Evolutionary conservation across 768 basidiomycete genomes (phyloP).

Genomic region (Flagelloscypha sp.): DNA sequence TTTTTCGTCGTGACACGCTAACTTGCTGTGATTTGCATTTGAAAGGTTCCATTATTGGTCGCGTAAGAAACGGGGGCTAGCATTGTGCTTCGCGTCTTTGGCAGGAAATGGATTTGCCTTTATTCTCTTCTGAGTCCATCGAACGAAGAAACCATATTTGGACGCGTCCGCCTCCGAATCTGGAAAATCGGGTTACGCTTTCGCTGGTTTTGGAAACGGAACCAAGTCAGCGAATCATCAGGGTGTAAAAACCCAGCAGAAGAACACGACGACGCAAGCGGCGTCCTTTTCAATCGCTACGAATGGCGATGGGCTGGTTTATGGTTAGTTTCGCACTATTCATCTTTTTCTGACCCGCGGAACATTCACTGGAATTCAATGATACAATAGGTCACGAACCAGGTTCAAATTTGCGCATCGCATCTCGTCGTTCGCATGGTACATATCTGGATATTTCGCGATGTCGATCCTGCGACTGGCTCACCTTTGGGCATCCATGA

Average conservation of each 20-base stretch:
- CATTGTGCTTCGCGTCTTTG: constrained; percentile 24
- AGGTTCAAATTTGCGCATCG: constrained; percentile 51
- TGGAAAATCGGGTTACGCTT: constrained; percentile 13
- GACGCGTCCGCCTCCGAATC: constrained; percentile 25
- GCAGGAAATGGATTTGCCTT: constrained; percentile 20
- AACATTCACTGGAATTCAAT: neutral
- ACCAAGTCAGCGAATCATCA: constrained; percentile 17
- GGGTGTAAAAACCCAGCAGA: constrained; percentile 17
- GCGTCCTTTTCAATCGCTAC: constrained; percentile 28
- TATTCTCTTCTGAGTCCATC: constrained; percentile 21
- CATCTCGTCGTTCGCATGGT: constrained; percentile 42
- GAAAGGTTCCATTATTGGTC: too few relatives aligned
- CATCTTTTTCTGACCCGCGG: neutral
- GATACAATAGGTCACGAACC: constrained; percentile 37
- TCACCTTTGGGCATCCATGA: constrained; percentile 20
- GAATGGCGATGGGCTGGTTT: constrained; percentile 26
- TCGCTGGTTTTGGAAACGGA: constrained; percentile 5
- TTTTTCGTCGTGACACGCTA: too few relatives aligned
- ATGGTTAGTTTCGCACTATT: constrained; percentile 23
- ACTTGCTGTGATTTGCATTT: too few relatives aligned
- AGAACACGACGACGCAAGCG: constrained; percentile 32
- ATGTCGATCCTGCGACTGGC: constrained; percentile 32
- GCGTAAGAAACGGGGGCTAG: too few relatives aligned
- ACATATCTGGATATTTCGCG: constrained; percentile 52
- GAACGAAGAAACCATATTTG: too few relatives aligned